Evolutionary conservation across 768 basidiomycete species (phyloP).

Genomic region (Hericium erinaceus): DNA sequence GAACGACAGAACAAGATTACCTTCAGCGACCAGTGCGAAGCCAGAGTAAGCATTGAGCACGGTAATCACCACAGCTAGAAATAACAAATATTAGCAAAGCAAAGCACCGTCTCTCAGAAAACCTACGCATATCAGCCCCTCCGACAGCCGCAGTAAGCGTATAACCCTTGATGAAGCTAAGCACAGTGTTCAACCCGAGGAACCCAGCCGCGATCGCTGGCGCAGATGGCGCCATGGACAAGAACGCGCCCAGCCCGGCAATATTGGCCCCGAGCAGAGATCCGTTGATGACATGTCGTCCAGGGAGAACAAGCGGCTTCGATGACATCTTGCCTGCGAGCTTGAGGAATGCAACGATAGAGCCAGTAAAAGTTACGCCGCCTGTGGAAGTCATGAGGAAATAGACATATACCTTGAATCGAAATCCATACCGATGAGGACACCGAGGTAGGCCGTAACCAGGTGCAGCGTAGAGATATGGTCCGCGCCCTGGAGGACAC

Average conservation of each 20-base stretch:
- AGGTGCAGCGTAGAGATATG: slow-evolving; percentile 70
- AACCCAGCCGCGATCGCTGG: slow-evolving; percentile 74
- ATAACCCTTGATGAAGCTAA: slow-evolving; percentile 81
- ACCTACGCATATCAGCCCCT: slow-evolving; percentile 88
- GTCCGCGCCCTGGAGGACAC: slow-evolving; percentile 56
- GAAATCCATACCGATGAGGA: slow-evolving; percentile 55
- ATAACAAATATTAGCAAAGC: not conserved
- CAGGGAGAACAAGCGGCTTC: slow-evolving; percentile 62
- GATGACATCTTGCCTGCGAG: slow-evolving; percentile 77
- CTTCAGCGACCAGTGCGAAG: slow-evolving; percentile 86
- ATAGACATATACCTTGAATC: not conserved
- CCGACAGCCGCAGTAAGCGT: slow-evolving; percentile 90
- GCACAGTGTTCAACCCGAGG: slow-evolving; percentile 57
- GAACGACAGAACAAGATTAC: slow-evolving; percentile 20
- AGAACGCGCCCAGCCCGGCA: slow-evolving; percentile 68
- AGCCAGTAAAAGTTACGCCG: slow-evolving; percentile 85
- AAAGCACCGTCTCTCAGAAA: not conserved
- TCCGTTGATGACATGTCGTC: slow-evolving; percentile 66
- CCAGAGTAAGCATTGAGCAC: slow-evolving; percentile 88
- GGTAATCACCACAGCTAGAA: slow-evolving; percentile 77
- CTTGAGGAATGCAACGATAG: slow-evolving; percentile 84
- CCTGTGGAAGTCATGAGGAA: slow-evolving; percentile 25
- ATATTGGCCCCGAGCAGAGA: slow-evolving; percentile 65
- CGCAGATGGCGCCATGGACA: slow-evolving; percentile 57
- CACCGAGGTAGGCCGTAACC: slow-evolving; percentile 78